Evolutionary conservation across 2,329 filamentous ascomycete genomes (phyloP).

Genomic region (Xylariaceae sp.): DNA sequence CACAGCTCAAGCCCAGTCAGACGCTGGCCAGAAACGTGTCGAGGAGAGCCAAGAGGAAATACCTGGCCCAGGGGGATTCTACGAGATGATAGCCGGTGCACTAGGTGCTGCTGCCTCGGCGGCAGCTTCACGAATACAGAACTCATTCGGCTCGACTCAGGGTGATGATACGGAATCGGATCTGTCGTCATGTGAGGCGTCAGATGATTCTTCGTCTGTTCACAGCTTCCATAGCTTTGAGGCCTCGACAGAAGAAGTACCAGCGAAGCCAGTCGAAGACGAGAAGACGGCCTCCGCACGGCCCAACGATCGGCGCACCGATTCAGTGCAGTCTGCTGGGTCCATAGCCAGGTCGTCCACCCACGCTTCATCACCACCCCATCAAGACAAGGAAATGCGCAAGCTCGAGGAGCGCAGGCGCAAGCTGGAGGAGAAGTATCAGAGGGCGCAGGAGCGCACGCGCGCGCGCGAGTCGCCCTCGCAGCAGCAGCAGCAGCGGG

Average conservation of each 20-base stretch:
- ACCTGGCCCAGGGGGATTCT: constrained; percentile 38
- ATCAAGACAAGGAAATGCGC: constrained; percentile 58
- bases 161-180: constrained; percentile 24
- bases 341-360: constrained; percentile 10
- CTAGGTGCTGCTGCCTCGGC: constrained; percentile 43
- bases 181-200: constrained; percentile 18
- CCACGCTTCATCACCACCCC: too few species aligned
- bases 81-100: constrained; percentile 47
- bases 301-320: constrained; percentile 2
- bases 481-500: constrained; percentile 37
- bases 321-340: constrained; percentile 32
- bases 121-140: constrained; percentile 39
- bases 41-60: constrained; percentile 20
- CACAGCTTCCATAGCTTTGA: constrained; percentile 46
- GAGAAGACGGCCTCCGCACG: constrained; percentile 13
- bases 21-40: too few species aligned
- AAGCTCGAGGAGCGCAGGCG: constrained; percentile 52
- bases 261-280: too few species aligned
- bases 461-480: constrained; percentile 29
- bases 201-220: constrained; percentile 38
- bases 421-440: constrained; percentile 32
- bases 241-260: too few species aligned
- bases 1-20: constrained; percentile 12
- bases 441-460: constrained; percentile 19
- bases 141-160: constrained; percentile 22